Base-by-base conservation (phyloP, 768 basidiomycete species). In the Nidularia sp. region DNA sequence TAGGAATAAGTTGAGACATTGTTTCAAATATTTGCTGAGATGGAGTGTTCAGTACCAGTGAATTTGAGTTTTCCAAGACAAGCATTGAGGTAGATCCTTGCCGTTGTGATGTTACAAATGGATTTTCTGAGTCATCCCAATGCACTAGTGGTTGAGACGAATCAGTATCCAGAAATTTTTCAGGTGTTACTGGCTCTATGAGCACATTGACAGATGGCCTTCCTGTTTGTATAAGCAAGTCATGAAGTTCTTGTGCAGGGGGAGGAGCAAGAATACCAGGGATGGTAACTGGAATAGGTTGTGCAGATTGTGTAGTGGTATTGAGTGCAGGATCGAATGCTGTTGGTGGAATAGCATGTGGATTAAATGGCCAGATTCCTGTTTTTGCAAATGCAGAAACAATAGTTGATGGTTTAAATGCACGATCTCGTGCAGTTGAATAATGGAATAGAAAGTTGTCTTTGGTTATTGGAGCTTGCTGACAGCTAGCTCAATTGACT, bases 281-380 rank as follows among this genome's bases (percentile, higher is more conserved):
- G 13, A 58, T 53, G 9, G 4, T 8, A 25, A 51, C 46, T 34
- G 59, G 57, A n/a, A 61, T 12, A 1, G 53, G 54, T 44, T 59
- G 59, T 9, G 54, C 33, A 10, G 54, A 25, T 34, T 55, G 22
- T 3, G 48, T 56, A 1, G 53, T 55, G 41, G 51, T 55, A 45
- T 62, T 58, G 32, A 52, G 36, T 39, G 55, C 46, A 9, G 58
- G 54, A 34, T 47, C 53, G 41, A 54, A 60, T 8, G 53, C 57
- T 25, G 29, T 35, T 5, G 49, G 47, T 22, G 51, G 45, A 22
- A 67, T 59, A 2, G 51, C 46, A 41, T 49, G 43, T 8, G 18
- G 51, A 49, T 65, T 48, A 12, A 63, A 47, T 25, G 60, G 64
- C 34, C 50, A 56, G 34, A 66, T 63, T 2, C 65, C 62, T 0